Evolutionary conservation across 1,139 yeast genomes (phyloP).

Genomic region (Zygosaccharomyces sapae): DNA sequence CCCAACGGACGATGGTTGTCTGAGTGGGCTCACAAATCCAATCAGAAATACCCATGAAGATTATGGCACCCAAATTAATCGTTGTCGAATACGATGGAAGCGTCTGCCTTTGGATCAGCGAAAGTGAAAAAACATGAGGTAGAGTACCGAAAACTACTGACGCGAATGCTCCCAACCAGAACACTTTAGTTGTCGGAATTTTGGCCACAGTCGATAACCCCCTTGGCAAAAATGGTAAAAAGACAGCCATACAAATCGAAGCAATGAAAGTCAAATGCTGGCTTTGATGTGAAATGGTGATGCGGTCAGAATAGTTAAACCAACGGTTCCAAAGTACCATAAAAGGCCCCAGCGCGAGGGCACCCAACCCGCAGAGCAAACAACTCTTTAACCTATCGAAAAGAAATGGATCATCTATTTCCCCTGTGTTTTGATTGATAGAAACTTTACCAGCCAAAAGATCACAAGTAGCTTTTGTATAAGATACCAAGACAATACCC

Average conservation of each 20-base stretch:
- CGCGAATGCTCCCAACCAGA: slow-evolving; percentile 25
- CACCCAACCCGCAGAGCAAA: slow-evolving; percentile 23
- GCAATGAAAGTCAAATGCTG: slow-evolving; percentile 27
- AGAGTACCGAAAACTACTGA: slow-evolving; percentile 27
- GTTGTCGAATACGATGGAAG: slow-evolving; percentile 30
- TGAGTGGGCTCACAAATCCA: slow-evolving; percentile 31
- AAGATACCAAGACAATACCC: slow-evolving; percentile 20
- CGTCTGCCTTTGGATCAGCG: slow-evolving; percentile 23
- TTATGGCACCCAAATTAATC: slow-evolving; percentile 27
- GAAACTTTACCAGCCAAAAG: slow-evolving; percentile 20
- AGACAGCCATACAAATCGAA: slow-evolving; percentile 19
- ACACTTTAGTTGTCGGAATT: slow-evolving; percentile 21
- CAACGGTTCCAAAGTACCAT: slow-evolving; percentile 21
- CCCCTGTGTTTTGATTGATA: slow-evolving; percentile 20
- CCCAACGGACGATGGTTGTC: slow-evolving; percentile 33
- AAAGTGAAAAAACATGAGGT: slow-evolving; percentile 23
- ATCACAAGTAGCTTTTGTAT: slow-evolving; percentile 22
- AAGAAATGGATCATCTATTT: slow-evolving; percentile 23
- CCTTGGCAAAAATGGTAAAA: slow-evolving; percentile 23
- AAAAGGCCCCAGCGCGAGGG: slow-evolving; percentile 23
- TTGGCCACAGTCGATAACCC: slow-evolving; percentile 17
- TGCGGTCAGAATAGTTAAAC: slow-evolving; percentile 14
- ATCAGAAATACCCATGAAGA: slow-evolving; percentile 31
- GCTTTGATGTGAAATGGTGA: slow-evolving; percentile 18
- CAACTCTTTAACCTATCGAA: slow-evolving; percentile 26